Evolutionary conservation across 2,329 filamentous ascomycete genomes (phyloP), one percentile per base, ranked within the genome.

Genomic region (Talaromyces sp.): DNA sequence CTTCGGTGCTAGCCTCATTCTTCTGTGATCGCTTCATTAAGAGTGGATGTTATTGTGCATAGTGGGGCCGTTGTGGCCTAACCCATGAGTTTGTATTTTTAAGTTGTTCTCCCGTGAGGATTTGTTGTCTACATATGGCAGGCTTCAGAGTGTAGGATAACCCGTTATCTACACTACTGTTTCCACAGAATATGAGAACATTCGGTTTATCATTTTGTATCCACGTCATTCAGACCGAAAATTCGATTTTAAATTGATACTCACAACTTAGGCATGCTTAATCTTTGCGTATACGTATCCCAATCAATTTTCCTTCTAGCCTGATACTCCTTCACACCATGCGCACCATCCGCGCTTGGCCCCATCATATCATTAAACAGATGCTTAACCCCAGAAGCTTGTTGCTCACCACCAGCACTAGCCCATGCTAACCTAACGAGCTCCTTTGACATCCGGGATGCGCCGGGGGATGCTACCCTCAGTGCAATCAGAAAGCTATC

Each of bases 1-100:
- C 13, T 75, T 85, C 54, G 82, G 83, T 33, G 81, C 81, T 33
- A 64, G 68, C 40, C 52, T 75, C 14, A 52, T 75, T 47, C 52
- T 74, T 17, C 50, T 70, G 57, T 74, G 65, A 57, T 47, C 17
- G 20, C 32, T 19, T 35, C 33, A 50, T 3, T 2, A 27, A 27
- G 24, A 9, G 24, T 9, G n/a, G n/a, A 5, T 27, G 4, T 27
- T 27, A 27, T 9, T 27, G 24, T 27, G 4, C 9, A 27, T 27
- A 27, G 24, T 27, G 24, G 9, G 32, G 0, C 14, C 13, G 11
- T 1, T 22, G 14, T 13, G 24, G 11, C 3, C 3, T 24, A 16
- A 5, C n/a, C 1, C 2, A 42, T 7, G 19, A 27, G 3, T 14
- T 29, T 42, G n/a, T 42, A 30, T 27, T 29, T 27, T 42, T 29